Evolutionary conservation across 2,329 filamentous ascomycete genomes (phyloP).

Genomic region (Pseudocercospora eumusae): DNA sequence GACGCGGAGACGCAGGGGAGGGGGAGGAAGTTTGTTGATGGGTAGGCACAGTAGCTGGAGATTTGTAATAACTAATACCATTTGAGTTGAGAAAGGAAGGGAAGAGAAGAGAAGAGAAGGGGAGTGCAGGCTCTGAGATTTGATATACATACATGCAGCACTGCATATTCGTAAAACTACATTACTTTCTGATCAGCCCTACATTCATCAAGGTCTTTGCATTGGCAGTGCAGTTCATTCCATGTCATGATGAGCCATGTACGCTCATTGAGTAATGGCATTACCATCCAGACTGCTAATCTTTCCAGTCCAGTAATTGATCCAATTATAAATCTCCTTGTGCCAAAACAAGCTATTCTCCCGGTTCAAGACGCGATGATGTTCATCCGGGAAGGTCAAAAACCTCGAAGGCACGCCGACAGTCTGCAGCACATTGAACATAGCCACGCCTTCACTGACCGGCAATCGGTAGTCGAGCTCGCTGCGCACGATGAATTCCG

Average conservation of each 20-base stretch:
- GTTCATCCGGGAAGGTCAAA: constrained; percentile 29
- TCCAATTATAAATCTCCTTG: constrained; percentile 30
- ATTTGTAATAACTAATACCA: constrained; percentile 3
- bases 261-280: constrained; percentile 19
- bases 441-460: constrained; percentile 29
- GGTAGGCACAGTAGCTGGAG: too few species aligned
- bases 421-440: constrained; percentile 32
- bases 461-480: constrained; percentile 31
- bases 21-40: background rate
- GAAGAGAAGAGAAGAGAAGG: too few species aligned
- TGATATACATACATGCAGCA: background rate
- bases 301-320: constrained; percentile 31
- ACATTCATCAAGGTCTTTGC: too few species aligned
- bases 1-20: too few species aligned
- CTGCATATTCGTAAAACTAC: too few species aligned
- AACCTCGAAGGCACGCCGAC: constrained; percentile 29
- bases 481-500: constrained; percentile 30
- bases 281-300: constrained; percentile 26
- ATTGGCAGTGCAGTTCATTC: too few species aligned
- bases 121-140: too few species aligned
- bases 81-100: too few species aligned
- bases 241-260: too few species aligned
- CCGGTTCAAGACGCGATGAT: constrained; percentile 27
- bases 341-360: constrained; percentile 33
- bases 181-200: too few species aligned